Base-by-base conservation (phyloP, 2,329 filamentous ascomycete genomes). In the Talaromyces verruculosus region DNA sequence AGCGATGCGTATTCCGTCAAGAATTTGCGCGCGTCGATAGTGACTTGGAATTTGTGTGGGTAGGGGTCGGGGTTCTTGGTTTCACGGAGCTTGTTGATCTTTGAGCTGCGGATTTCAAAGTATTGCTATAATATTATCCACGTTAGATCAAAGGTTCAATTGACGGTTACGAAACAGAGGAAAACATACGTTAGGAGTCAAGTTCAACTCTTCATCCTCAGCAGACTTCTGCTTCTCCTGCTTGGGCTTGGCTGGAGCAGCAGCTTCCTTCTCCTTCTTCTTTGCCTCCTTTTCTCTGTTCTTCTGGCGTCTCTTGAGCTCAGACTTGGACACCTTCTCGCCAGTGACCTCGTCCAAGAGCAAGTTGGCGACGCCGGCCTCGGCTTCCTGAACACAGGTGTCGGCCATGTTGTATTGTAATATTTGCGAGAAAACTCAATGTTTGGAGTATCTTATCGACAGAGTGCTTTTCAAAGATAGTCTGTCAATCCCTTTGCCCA, bases 261-360 rank as follows among this genome's bases (percentile, higher is more conserved):
- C 84, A 62, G 91, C 91, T 33, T 88, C 91, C 85, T 92, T 94
- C 82, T 92, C 88, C 72, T 88, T 88, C 89, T 96, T 97, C 83
- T 93, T 91, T 71, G 90, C 90, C 68, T 96, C 93, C 80, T 87
- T 88, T 79, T 94, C 88, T 71, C 94, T 89, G 77, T 89, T 86
- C 91, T 99, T 99, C 83, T 93, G 88, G 75, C 94, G 89, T 84
- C 92, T 94, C 92, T 99, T 99, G 79, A 98, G 84, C 82, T 93
- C 90, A 17, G 88, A 87, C 88, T 93, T 93, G 82, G 91, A 93
- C 64, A 89, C 84, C 74, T 80, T 89, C 83, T 99, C 95, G 74
- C 95, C 95, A 15, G 95, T 98, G 69, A 93, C 92, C 75, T 96
- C 92, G 79, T 99, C 95, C 61, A 95, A 87, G 79, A 93, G 86